Conservation (phyloP, 2,329 filamentous ascomycete species). For the Diaporthe sp. region DNA sequence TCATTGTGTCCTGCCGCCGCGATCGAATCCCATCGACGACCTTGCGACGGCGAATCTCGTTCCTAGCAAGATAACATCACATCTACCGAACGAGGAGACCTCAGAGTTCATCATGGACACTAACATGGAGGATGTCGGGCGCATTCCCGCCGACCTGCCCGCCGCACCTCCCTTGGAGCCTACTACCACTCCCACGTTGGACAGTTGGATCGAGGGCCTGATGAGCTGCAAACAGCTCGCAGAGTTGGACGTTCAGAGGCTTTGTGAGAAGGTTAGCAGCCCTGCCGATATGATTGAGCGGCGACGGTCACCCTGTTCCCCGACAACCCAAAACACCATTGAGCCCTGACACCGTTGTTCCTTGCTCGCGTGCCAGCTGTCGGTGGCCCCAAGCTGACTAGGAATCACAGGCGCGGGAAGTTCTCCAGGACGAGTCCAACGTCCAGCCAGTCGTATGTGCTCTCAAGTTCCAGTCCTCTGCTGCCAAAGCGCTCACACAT, state of each 20-base stretch:
- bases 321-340: neutral
- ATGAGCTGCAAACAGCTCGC: conserved; percentile 99
- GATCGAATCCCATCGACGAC: conserved; percentile 35
- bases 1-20: conserved; percentile 33
- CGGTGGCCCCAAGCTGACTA: conserved; percentile 45
- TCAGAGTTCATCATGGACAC: conserved; percentile 78
- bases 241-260: conserved; percentile 92
- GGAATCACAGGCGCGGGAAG: conserved; percentile 81
- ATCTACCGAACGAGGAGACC: conserved; percentile 9
- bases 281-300: neutral
- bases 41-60: conserved; percentile 24
- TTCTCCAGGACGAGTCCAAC: conserved; percentile 97
- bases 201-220: conserved; percentile 98
- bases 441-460: conserved; percentile 93
- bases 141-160: conserved; percentile 82
- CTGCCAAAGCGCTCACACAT: conserved; percentile 41
- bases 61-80: conserved; percentile 20
- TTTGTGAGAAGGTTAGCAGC: conserved; percentile 90
- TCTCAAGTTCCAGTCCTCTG: neutral
- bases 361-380: conserved; percentile 31
- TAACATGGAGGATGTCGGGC: conserved; percentile 98
- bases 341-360: neutral
- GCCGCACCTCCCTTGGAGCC: conserved; percentile 78
- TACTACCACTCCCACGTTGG: conserved; percentile 89
- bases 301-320: neutral